Evolutionary conservation across 371 early-diverging fungal species (phyloP), one percentile per base, ranked within the genome.

Genomic region (Zychaea mexicana): DNA sequence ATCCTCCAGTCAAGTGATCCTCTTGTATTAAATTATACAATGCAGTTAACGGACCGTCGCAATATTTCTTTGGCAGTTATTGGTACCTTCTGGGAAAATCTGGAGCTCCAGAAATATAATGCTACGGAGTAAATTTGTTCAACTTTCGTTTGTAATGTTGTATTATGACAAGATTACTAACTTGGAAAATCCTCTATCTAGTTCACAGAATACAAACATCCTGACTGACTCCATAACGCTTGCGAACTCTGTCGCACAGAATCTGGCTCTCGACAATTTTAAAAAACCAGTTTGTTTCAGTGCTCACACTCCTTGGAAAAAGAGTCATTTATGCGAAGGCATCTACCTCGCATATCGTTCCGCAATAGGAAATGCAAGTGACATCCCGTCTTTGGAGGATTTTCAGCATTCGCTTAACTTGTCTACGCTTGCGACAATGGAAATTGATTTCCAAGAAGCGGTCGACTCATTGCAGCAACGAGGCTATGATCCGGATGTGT

Each of bases 1-100:
- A 58, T 74, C 12, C 7, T 74, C 10, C 64, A 71, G 39, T 66
- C 74, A 4, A 71, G 71, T 42, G 62, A 72, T 61, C 39, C 33
- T 0, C 10, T 21, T 15, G 32, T 65, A 12, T n/a, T 61, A 10
- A 19, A 55, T 3, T 67, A 67, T 60, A 31, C 36, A 32, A 6
- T 39, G 27, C 30, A 58, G 21, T 24, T 61, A 13, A 58, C 38
- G 24, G 54, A 62, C 22, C 22, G 26, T 12, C 61, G 33, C 6
- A 33, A 49, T 22, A 46, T 54, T 21, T 19, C 42, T 28, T 42
- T 62, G n/a, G 54, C 54, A 3, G 32, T 62, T 9, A 12, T 72
- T 4, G 67, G 69, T 8, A 39, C 64, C 5, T 69, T 67, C 38
- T 69, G 56, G 28, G 75, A 71, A 60, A 31, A 52, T n/a, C 31